Evolutionary conservation across 1,284 basidiomycete genomes (phyloP).

Genomic region (Coniferiporia weirii): DNA sequence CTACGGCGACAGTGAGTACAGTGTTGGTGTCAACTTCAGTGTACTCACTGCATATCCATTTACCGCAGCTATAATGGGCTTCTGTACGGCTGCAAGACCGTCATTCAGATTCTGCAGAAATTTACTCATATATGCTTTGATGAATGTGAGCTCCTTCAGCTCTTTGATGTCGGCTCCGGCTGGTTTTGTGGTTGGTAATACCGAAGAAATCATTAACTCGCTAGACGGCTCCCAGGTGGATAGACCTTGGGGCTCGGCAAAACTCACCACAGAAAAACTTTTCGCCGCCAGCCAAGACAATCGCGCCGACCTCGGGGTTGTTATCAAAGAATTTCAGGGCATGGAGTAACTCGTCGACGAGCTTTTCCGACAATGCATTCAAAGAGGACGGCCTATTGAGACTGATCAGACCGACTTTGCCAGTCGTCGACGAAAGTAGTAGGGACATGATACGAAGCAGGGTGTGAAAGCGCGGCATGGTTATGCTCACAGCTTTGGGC

Average conservation of each 20-base stretch:
- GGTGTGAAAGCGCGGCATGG: neutral
- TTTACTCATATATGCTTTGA: conserved; percentile 52
- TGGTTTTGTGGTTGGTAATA: conserved; percentile 14
- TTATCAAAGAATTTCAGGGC: conserved; percentile 38
- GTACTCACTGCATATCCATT: conserved; percentile 54
- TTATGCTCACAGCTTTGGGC: neutral
- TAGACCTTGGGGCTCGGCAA: neutral
- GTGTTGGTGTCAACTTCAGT: neutral
- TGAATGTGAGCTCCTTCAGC: conserved; percentile 33
- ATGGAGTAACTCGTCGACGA: conserved; percentile 39
- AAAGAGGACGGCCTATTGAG: conserved; percentile 60
- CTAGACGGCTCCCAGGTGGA: neutral
- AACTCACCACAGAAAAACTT: conserved; percentile 48
- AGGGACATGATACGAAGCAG: neutral
- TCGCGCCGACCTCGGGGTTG: conserved; percentile 41
- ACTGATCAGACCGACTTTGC: conserved; percentile 16
- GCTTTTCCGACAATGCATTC: conserved; percentile 50
- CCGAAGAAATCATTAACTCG: neutral
- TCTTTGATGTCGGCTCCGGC: conserved; percentile 39
- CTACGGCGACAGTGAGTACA: conserved; percentile 26
- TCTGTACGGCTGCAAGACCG: conserved; percentile 42
- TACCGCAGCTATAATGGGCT: conserved; percentile 62
- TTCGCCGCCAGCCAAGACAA: conserved; percentile 58
- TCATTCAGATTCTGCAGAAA: conserved; percentile 56
- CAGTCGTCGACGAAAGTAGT: conserved; percentile 6